phyloP scores from a whole-genome alignment of 2,329 filamentous ascomycete species.

The Phialocephala subalpina region DNA sequence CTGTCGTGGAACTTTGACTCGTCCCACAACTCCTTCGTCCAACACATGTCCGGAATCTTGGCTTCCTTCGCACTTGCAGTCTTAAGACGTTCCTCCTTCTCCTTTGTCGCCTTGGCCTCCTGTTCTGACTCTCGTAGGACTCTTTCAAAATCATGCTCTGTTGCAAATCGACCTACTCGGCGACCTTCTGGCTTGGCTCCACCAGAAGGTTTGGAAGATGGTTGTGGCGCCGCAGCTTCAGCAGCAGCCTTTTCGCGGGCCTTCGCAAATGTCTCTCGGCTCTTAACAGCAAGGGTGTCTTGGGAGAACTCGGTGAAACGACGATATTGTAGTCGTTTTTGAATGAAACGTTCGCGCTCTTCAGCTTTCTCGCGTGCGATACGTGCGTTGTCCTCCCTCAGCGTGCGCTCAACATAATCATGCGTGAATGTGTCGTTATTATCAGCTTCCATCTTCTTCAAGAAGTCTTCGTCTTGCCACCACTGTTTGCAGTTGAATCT shows the following conservation, averaged over 20 bases:
- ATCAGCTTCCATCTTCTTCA: conserved; percentile 32
- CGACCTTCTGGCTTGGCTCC: conserved; percentile 66
- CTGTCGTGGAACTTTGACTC: conserved; percentile 69
- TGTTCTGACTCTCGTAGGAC: conserved; percentile 76
- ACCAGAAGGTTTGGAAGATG: conserved; percentile 47
- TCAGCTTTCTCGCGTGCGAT: conserved; percentile 37
- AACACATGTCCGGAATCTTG: conserved; percentile 74
- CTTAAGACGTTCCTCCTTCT: conserved; percentile 70
- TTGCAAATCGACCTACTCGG: conserved; percentile 66
- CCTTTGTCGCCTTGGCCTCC: conserved; percentile 74
- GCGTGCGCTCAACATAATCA: conserved; percentile 28
- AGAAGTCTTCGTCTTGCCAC: conserved; percentile 37
- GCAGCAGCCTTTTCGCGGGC: conserved; percentile 38
- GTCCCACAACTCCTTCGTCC: conserved; percentile 65
- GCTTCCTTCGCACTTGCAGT: conserved; percentile 82
- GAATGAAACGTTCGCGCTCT: conserved; percentile 37
- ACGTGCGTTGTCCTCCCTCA: conserved; percentile 24
- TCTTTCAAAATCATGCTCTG: conserved; percentile 76
- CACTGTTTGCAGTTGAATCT: conserved; percentile 35
- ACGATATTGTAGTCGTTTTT: conserved; percentile 39
- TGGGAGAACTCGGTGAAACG: conserved; percentile 41
- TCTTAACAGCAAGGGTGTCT: conserved; percentile 40
- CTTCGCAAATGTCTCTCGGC: conserved; percentile 40
- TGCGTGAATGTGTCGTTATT: conserved; percentile 27
- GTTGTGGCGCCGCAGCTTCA: conserved; percentile 35